Evolutionary conservation across 2,329 filamentous ascomycete species (phyloP).

Genomic region (Cercospora janseana): DNA sequence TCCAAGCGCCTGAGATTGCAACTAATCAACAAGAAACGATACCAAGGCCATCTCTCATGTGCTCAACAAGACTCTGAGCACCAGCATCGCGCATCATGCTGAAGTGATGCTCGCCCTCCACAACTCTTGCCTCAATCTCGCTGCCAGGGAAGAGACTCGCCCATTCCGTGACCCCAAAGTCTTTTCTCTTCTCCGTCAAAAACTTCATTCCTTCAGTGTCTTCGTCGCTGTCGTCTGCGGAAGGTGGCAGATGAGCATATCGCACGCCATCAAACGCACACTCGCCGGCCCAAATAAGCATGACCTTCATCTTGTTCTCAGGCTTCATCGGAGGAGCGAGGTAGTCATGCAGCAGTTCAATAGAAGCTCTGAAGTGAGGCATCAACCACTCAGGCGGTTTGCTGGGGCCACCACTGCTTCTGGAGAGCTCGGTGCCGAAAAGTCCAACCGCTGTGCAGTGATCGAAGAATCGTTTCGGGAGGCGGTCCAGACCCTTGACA

Average conservation of each 20-base stretch:
- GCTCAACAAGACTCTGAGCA: conserved; percentile 10
- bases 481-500: conserved; percentile 54
- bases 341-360: conserved; percentile 50
- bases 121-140: conserved; percentile 36
- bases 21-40: neutral
- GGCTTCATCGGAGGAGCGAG: conserved; percentile 37
- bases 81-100: conserved; percentile 39
- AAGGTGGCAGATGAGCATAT: conserved; percentile 34
- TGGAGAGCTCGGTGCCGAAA: conserved; percentile 45
- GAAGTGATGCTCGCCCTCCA: conserved; percentile 43
- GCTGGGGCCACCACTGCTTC: conserved; percentile 1
- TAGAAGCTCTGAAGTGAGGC: conserved; percentile 53
- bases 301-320: conserved; percentile 41
- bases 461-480: conserved; percentile 55
- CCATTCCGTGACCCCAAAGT: conserved; percentile 51
- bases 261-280: conserved; percentile 46
- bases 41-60: conserved; percentile 1
- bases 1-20: neutral
- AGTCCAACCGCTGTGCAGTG: conserved; percentile 51
- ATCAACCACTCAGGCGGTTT: conserved; percentile 49
- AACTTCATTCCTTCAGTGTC: conserved; percentile 52
- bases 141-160: conserved; percentile 44
- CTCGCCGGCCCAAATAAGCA: conserved; percentile 50
- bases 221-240: conserved; percentile 37
- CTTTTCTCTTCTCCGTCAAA: conserved; percentile 49